phyloP scores from a whole-genome alignment of 192 early-diverging fungal species.

The Rhizoclosmatium sp. region DNA sequence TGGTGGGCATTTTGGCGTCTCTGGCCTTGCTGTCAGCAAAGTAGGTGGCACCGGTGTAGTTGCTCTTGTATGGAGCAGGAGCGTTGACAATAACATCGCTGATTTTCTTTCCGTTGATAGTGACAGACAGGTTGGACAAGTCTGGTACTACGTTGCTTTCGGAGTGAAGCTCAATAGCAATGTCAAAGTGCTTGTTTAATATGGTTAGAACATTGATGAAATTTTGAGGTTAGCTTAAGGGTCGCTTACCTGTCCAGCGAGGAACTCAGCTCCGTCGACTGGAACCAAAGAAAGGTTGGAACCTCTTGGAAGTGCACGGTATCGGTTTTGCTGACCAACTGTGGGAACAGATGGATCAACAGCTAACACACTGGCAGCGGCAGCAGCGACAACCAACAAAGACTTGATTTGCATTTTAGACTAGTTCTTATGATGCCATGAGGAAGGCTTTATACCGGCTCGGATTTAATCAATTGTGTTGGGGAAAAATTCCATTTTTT shows the following conservation, averaged over 20 bases:
- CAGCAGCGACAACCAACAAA: not conserved
- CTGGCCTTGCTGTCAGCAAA: conserved; percentile 46
- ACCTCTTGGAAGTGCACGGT: conserved; percentile 35
- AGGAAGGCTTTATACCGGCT: too few relatives aligned
- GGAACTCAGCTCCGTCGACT: conserved; percentile 61
- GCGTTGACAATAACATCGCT: conserved; percentile 48
- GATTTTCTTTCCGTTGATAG: conserved; percentile 51
- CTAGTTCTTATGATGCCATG: not conserved
- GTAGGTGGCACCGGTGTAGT: conserved; percentile 60
- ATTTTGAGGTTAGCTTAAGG: not conserved
- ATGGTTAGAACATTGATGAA: not conserved
- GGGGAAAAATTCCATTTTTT: too few relatives aligned
- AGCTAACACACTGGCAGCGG: conserved; percentile 21
- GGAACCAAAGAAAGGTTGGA: conserved; percentile 42
- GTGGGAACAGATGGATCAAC: conserved; percentile 36
- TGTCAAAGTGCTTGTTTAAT: conserved; percentile 55
- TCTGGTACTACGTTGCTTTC: conserved; percentile 45
- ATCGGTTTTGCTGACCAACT: conserved; percentile 41
- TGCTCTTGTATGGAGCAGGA: conserved; percentile 41
- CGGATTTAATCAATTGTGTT: too few relatives aligned
- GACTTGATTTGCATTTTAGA: conserved; percentile 2
- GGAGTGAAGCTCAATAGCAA: conserved; percentile 68
- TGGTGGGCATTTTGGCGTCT: conserved; percentile 47
- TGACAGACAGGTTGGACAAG: conserved; percentile 53
- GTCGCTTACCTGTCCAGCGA: conserved; percentile 49